Conservation (phyloP, 371 early-diverging fungal genomes). For the Apophysomyces elegans region DNA sequence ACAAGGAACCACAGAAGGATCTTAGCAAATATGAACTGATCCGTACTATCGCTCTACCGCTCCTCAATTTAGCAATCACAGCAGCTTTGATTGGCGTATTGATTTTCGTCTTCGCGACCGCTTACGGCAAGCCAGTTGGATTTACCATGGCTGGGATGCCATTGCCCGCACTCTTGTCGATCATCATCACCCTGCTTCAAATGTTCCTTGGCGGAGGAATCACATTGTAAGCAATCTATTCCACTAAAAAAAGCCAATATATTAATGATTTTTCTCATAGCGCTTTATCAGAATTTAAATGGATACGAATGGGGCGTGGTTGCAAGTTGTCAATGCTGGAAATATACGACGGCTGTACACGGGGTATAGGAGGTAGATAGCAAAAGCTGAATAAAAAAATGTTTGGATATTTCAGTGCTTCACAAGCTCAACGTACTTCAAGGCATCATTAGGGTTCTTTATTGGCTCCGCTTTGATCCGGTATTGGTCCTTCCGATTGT, state of each 20-base stretch:
- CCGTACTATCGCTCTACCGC: conserved; percentile 2
- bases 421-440: neutral
- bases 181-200: conserved; percentile 22
- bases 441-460: conserved; percentile 24
- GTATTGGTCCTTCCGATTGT: conserved; percentile 26
- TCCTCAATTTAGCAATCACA: conserved; percentile 16
- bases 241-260: neutral
- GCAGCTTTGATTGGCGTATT: conserved; percentile 11
- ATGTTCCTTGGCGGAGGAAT: conserved; percentile 35
- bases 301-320: conserved; percentile 25
- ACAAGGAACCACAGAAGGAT: neutral
- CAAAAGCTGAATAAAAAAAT: neutral
- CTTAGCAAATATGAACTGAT: neutral
- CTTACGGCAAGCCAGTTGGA: conserved; percentile 28
- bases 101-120: conserved; percentile 21
- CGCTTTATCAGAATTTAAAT: conserved; percentile 37
- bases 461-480: conserved; percentile 21
- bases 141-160: conserved; percentile 24
- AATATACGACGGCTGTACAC: conserved; percentile 34
- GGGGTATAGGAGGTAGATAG: conserved; percentile 32
- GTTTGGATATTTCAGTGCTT: neutral
- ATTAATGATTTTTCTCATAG: conserved; percentile 9
- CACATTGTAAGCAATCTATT: conserved; percentile 25
- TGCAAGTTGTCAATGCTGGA: conserved; percentile 25
- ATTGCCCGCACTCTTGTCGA: conserved; percentile 26